Evolutionary conservation across 1,284 basidiomycete species (phyloP), one percentile per base, ranked within the genome.

Genomic region (Sphaerobolus stellatus): DNA sequence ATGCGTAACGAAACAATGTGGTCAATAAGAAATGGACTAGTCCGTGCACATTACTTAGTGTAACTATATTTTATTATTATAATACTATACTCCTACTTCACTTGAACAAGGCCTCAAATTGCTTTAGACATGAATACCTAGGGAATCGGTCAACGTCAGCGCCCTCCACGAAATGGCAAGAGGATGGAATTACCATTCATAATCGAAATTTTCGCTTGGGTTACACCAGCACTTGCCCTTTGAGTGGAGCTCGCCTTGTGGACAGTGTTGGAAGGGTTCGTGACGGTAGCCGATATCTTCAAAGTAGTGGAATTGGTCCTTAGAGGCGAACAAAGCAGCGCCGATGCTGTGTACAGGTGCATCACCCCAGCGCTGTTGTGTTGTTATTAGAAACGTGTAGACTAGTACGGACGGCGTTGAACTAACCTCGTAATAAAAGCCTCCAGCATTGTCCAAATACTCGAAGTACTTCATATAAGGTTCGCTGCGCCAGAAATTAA

Each of bases 271-370:
- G 74, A 89, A 90, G n/a, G 88, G 88, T 58, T 88, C 84, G 56
- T 90, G 88, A 41, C 82, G 77, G 65, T 89, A 90, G 14, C 83
- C 78, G 41, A 75, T 77, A 56, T 79, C 77, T 56, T 68, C 77
- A 73, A 93, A 92, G 72, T 90, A 92, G 68, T 92, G 86, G 41
- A 94, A 82, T 68, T 94, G 86, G 7, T 90, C 86, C 64, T 88
- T 91, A 56, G 75, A 78, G 1, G 87, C 87, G 63, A 94, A 90
- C 27, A 94, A 75, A 1, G 90, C 86, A 0, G 89, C 92, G 30
- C 86, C 93, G 61, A 95, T 91, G 53, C 86, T 90, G 66, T 94
- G 92, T 2, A 94, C 88, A 2, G 91, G 93, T 5, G 94, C 94
- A 72, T 97, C 94, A 38, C 93, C 94, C 92, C 91, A 92, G 33